Conservation (phyloP, 169 alveolate genomes). For the Fabrea salina region DNA sequence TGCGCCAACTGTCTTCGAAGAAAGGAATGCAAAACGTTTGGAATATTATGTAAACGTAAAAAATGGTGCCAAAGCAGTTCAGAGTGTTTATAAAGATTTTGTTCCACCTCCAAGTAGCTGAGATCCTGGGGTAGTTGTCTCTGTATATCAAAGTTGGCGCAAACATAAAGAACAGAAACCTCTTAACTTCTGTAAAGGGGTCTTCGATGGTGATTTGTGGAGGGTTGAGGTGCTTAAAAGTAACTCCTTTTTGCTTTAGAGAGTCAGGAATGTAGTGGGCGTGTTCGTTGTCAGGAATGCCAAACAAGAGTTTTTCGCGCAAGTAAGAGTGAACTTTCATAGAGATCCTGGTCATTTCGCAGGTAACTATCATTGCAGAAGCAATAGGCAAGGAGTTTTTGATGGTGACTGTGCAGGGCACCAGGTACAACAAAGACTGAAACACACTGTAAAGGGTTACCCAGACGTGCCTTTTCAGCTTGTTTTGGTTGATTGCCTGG, state of each 20-base stretch:
- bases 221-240: conserved; percentile 35
- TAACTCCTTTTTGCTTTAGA: conserved; percentile 46
- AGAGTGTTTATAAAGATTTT: neutral
- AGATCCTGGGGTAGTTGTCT: conserved; percentile 50
- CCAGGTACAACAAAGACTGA: neutral
- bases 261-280: conserved; percentile 48
- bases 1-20: conserved; percentile 11
- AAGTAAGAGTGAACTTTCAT: conserved; percentile 71
- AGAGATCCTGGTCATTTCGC: conserved; percentile 64
- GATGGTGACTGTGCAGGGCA: neutral
- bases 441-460: neutral
- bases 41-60: neutral
- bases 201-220: conserved; percentile 47
- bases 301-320: conserved; percentile 66
- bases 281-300: conserved; percentile 35
- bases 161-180: conserved; percentile 53
- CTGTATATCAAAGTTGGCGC: conserved; percentile 69
- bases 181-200: conserved; percentile 36
- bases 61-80: neutral
- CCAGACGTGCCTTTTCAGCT: neutral
- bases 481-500: neutral
- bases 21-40: conserved; percentile 10
- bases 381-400: conserved; percentile 3
- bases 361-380: conserved; percentile 35
- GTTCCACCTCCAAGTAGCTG: neutral